phyloP scores from a whole-genome alignment of 2,329 filamentous ascomycete species.

The Neofusicoccum umdonicola region DNA sequence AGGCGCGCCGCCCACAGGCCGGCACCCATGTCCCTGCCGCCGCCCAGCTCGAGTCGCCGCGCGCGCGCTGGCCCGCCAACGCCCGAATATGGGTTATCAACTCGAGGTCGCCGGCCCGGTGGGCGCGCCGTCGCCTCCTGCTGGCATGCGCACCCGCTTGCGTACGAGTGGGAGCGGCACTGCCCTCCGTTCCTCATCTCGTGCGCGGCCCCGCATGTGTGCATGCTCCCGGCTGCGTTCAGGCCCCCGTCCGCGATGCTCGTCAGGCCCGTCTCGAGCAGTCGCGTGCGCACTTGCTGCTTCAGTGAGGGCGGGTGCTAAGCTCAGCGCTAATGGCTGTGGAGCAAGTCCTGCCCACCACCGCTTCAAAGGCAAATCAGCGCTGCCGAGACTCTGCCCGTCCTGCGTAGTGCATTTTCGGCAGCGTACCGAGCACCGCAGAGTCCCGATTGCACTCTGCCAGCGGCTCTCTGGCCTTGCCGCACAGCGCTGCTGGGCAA shows the following conservation, averaged over 20 bases:
- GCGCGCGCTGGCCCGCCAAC: background rate
- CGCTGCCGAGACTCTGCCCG: background rate
- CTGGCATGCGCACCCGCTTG: background rate
- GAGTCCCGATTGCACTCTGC: no score
- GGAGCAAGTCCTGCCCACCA: background rate
- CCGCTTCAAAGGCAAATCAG: background rate
- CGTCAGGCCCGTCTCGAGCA: background rate
- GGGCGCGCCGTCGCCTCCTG: no score
- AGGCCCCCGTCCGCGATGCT: background rate
- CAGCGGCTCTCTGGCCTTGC: no score
- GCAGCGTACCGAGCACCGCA: background rate
- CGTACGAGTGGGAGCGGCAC: background rate
- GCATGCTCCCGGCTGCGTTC: background rate
- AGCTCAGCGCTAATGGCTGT: background rate
- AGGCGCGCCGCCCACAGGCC: background rate
- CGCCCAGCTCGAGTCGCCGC: background rate
- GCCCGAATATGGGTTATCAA: background rate
- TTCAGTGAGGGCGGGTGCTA: background rate
- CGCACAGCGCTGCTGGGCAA: no score
- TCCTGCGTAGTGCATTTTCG: background rate
- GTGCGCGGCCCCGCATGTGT: background rate
- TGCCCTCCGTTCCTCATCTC: background rate
- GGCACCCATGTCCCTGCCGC: background rate
- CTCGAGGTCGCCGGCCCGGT: no score
- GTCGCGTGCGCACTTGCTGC: constrained; percentile 15